Base-by-base conservation (phyloP, 495 filamentous ascomycete genomes). In the Symbiotaphrina buchneri region DNA sequence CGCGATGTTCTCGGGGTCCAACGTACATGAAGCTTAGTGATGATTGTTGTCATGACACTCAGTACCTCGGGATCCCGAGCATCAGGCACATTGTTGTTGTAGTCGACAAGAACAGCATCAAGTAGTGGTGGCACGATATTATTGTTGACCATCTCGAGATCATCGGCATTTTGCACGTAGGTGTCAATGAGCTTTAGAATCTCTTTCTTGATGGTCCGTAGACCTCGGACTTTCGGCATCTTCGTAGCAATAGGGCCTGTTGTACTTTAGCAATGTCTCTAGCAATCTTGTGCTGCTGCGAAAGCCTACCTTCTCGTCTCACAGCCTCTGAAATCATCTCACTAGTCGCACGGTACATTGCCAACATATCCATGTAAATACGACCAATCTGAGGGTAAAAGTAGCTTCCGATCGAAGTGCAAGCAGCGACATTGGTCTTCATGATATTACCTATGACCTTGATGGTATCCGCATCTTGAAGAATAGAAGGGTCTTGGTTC, bases 401-500 rank as follows among this genome's bases (percentile, higher is more conserved):
- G 56, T 94, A 95, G 32, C 74, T 71, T 17, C 87, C 87, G 31
- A 95, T 84, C 0, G 90, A 95, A 17, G 76, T 80, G 47, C 87
- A 95, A 10, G 87, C 87, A 1, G 87, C 80, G 4, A 99, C 87
- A 42, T 99, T 99, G 4, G 87, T 99, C 61, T 99, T 99, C 87
- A 95, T 99, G 42, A 99, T 91, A 48, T 99, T 99, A 32, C 87
- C 87, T 35, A 99, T 76, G 36, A 99, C 69, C 54, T 94, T 95
- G 51, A 99, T 94, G 0, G 82, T 90, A 31, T 99, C 82, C 17
- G 65, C 62, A 47, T 93, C 79, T 47, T 95, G 79, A 5, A 99
- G 60, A 36, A 80, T 77, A 17, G 61, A 56, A 2, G 85, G 76
- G 45, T 92, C 68, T 34, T 74, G 61, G 28, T 79, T 81, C 22